Evolutionary conservation across 306 rosid genomes (phyloP).

Genomic region (Pueraria montana): DNA sequence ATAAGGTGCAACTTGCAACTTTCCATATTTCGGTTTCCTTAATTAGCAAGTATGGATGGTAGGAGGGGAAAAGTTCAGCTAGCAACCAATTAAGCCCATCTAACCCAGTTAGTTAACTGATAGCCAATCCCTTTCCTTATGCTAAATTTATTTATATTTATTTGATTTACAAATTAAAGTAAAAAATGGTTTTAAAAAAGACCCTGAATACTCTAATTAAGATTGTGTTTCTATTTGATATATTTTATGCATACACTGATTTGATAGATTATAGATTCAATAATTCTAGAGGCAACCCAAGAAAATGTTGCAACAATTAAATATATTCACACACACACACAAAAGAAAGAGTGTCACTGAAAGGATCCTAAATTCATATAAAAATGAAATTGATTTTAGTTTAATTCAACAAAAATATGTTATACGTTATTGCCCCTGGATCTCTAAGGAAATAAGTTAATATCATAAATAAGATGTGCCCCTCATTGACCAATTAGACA

Average conservation of each 20-base stretch:
- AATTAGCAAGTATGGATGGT: conserved; percentile 50
- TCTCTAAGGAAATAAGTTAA: not conserved
- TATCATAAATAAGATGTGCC: not conserved
- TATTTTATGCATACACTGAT: not conserved
- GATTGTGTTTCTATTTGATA: not conserved
- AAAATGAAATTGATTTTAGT: not conserved
- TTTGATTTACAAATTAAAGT: not conserved
- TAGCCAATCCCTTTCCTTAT: conserved; percentile 23
- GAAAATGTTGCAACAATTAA: not conserved
- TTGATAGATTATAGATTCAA: not conserved
- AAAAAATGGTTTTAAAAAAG: not conserved
- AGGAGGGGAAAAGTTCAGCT: conserved; percentile 47
- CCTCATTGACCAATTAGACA: not conserved
- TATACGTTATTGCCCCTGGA: not conserved
- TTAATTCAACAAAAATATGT: not conserved
- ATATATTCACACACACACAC: not conserved
- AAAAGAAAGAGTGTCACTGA: not conserved
- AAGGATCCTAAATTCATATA: no score
- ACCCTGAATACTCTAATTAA: not conserved
- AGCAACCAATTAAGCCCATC: not conserved
- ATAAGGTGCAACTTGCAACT: conserved; percentile 19
- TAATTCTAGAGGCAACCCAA: not conserved
- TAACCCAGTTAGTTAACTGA: not conserved
- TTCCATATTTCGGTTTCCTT: conserved; percentile 28
- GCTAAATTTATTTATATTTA: not conserved